Evolutionary conservation across 2,329 filamentous ascomycete genomes (phyloP), one percentile per base, ranked within the genome.

Genomic region (Leptographium galeiforme): DNA sequence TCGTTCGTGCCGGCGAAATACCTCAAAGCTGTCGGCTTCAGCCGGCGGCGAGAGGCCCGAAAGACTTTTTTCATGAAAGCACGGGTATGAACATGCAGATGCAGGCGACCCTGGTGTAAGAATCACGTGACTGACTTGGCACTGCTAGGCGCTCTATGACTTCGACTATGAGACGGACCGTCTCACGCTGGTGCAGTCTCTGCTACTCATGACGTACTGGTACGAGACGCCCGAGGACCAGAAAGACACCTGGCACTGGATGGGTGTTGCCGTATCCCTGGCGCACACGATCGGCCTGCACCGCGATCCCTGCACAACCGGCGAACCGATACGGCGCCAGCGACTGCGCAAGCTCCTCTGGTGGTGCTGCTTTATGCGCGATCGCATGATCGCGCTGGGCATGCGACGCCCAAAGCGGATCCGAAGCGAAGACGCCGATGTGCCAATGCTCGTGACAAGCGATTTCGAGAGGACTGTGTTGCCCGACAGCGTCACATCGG

Each of bases 161-260:
- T 94, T 95, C 60, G 91, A 97, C 67, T 95, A 94, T 67, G 91
- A 97, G 68, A 81, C 83, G 46, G 90, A 96, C 66, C 86, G 90
- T 51, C 84, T 96, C 55, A 81, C 89, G 19, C 77, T 96, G 30
- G 89, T 96, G 16, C 91, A 96, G 68, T 85, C 87, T 6, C 75
- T 96, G 25, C 75, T 96, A 30, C 76, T 96, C 56, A 90, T 96
- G 86, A 95, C 90, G 4, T 95, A 95, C 67, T 97, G 91, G 86
- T 96, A 96, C 66, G 90, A 96, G 68, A 95, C 89, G 13, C 90
- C 90, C 0, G 89, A 96, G 68, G 91, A 96, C 66, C 89, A 95
- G 65, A 96, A 96, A 68, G 91, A 96, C 66, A 96, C 90, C 47
- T 96, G 91, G 87, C 90, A 96, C 65, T 96, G 90, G 91, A 95